Percentiles rank a stretch among this genome's conserved stretches.
phyloP scores from a whole-genome alignment of 768 basidiomycete species.

The Rhodotorula diobovata region DNA sequence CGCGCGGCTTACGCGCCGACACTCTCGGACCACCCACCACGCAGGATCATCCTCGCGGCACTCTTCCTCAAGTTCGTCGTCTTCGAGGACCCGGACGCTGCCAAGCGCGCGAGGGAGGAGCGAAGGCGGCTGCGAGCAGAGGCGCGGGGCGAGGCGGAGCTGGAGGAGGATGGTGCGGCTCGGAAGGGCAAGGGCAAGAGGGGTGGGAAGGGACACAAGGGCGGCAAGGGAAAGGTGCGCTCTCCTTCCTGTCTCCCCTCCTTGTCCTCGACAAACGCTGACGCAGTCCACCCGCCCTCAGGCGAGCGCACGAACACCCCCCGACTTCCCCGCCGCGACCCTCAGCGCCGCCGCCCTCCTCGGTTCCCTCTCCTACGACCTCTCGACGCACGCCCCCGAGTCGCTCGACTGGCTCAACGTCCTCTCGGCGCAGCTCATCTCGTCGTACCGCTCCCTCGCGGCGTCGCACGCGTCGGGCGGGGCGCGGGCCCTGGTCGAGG shows the following conservation, averaged over 20 bases:
- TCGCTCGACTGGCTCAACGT: conserved; percentile 88
- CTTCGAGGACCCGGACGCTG: conserved; percentile 60
- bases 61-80: conserved; percentile 92
- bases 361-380: conserved; percentile 48
- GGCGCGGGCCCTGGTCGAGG: conserved; percentile 48
- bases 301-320: not conserved
- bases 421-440: conserved; percentile 65
- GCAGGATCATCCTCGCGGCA: conserved; percentile 41
- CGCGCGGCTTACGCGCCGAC: not conserved
- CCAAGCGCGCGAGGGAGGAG: conserved; percentile 2
- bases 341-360: conserved; percentile 40
- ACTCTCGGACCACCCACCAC: not conserved
- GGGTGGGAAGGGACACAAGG: not conserved
- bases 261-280: not conserved
- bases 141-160: not conserved
- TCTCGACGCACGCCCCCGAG: conserved; percentile 55
- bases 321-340: not conserved
- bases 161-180: not conserved
- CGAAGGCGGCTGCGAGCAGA: not conserved
- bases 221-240: conserved; percentile 6
- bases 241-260: not conserved
- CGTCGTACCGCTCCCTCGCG: conserved; percentile 36
- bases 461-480: conserved; percentile 40
- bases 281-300: not conserved
- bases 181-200: not conserved